phyloP scores from a whole-genome alignment of 306 rosid species.

The Abrus pulchellus region DNA sequence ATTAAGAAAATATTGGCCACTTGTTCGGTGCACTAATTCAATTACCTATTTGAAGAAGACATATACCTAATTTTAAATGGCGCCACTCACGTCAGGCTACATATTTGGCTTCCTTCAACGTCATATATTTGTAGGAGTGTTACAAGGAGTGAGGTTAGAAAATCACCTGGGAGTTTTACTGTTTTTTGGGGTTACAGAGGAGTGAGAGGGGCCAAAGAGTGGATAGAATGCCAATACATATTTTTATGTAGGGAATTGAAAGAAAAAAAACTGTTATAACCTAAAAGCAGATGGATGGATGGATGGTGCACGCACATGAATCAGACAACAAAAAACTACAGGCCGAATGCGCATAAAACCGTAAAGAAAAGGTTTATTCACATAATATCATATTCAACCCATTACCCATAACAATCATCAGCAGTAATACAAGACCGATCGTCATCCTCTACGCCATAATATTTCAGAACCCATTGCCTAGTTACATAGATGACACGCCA shows the following conservation, averaged over 20 bases:
- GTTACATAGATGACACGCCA: constrained; percentile 37
- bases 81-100: neutral
- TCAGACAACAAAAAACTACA: neutral
- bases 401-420: constrained; percentile 7
- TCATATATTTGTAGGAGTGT: neutral
- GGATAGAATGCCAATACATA: neutral
- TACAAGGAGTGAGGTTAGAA: neutral
- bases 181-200: neutral
- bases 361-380: constrained; percentile 30
- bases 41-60: no score
- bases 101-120: neutral
- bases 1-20: no score
- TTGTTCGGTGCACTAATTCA: no score
- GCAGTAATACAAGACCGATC: neutral
- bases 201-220: neutral
- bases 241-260: no score
- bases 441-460: constrained; percentile 18
- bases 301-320: neutral
- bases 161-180: neutral
- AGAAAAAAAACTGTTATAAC: neutral
- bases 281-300: neutral
- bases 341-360: neutral
- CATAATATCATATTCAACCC: constrained; percentile 24
- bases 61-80: no score
- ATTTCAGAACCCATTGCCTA: constrained; percentile 28